Evolutionary conservation across 371 early-diverging fungal species (phyloP), one percentile per base, ranked within the genome.

Genomic region (Rhizopus stolonifer): DNA sequence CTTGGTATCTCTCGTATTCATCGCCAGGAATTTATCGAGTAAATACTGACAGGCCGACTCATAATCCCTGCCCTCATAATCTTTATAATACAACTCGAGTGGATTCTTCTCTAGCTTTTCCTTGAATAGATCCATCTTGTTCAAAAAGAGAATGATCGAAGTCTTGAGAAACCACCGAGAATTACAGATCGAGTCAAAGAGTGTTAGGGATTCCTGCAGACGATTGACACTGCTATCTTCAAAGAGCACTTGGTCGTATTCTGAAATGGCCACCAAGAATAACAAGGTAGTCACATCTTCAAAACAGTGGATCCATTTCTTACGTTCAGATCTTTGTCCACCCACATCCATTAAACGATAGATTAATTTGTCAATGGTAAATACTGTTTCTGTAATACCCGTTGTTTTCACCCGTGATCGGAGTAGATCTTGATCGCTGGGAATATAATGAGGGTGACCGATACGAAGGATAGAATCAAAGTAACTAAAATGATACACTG

Each of bases 231-330:
- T 85, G 59, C 89, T 89, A 68, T 97, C 98, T 72, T 97, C 98
- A 18, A 90, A 82, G 24, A 97, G 75, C 24, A 89, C 88, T 69
- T 96, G 96, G 61, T 97, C 96, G 67, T 95, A 97, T 64, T 92
- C 96, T 47, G 85, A 83, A 33, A 96, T 89, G n/a, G 96, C 95
- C 7, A 93, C 96, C 51, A 94, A 67, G 68, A 95, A 97, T 9
- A 97, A 72, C 33, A 97, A 85, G 0, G 96, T 91, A 8, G 95
- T 96, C 9, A 97, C 96, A 51, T 91, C 91, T 61, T 95, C 96
- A 67, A 95, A 90, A 52, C 94, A 95, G 46, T 94, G 95, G 36
- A 92, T 83, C 98, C 98, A 96, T 65, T 94, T 94, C 58, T 93
- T 95, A 52, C 98, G 84, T 58, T 93, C 93, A 22, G 88, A 86